These are phyloP conservation scores for Botryosphaeria agaves DNA, from an alignment of 2,329 filamentous ascomycete species.

Conservation along the genomic window DNA sequence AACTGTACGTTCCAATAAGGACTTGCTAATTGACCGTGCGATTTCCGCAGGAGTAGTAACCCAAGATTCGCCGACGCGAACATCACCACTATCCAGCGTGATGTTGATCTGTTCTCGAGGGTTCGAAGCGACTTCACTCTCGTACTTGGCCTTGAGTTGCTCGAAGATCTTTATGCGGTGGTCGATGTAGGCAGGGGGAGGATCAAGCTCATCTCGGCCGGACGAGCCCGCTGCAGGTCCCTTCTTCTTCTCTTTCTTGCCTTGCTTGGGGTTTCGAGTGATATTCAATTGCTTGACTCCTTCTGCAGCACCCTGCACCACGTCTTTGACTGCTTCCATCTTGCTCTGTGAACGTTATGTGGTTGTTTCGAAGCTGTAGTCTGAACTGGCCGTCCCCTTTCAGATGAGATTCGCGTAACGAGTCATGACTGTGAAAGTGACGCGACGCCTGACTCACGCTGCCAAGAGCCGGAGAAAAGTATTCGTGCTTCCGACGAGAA, in stretches of 20 bases:
- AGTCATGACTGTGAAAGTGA: too few species aligned
- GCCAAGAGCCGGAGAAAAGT: too few species aligned
- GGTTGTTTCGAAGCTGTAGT: too few species aligned
- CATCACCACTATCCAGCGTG: conserved; percentile 54
- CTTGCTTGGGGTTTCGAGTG: conserved; percentile 16
- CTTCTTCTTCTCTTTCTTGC: conserved; percentile 34
- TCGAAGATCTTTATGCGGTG: conserved; percentile 79
- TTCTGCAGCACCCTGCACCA: too few species aligned
- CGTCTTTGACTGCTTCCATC: conserved; percentile 34
- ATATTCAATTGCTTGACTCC: conserved; percentile 43
- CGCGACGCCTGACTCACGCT: too few species aligned
- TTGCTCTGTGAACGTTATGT: too few species aligned
- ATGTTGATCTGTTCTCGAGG: conserved; percentile 59
- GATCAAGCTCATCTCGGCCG: conserved; percentile 27
- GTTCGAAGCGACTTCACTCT: conserved; percentile 55
- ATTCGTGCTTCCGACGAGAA: too few species aligned
- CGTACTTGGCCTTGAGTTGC: conserved; percentile 66
- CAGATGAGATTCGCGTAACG: too few species aligned
- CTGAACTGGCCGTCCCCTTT: conserved; percentile 1
- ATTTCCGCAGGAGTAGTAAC: conserved; percentile 77
- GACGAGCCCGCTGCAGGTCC: conserved; percentile 22
- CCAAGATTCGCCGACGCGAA: conserved; percentile 64
- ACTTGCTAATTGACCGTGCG: conserved; percentile 67
- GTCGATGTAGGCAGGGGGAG: conserved; percentile 59
- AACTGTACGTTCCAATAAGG: conserved; percentile 68